Evolutionary conservation across 805 yeast species (phyloP), one percentile per base, ranked within the genome.

Genomic region (Yarrowia alimentaria): DNA sequence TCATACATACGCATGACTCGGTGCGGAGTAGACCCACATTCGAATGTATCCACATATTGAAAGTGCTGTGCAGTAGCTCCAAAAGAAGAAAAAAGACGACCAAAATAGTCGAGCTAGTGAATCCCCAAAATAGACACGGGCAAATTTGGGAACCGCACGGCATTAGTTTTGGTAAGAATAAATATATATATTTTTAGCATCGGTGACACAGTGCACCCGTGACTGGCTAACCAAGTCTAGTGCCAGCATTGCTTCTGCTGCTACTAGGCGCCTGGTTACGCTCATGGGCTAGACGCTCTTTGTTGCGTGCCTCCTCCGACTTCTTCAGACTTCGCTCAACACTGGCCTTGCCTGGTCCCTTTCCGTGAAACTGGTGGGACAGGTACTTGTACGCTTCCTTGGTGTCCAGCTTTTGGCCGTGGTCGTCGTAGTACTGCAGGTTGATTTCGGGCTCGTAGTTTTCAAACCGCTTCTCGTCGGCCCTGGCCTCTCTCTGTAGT

Each of bases 311-410:
- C 24, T 66, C 66, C 32, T 57, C 62, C n/a, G 56, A 52, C 54
- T 53, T 57, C 57, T 61, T 57, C 21, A 63, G 42, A 49, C 58
- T 60, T 57, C 65, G 63, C 54, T 67, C 70, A 2, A 63, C 59
- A 55, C 66, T 65, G 14, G 53, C 57, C 54, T 65, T 67, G 10
- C 72, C 70, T 7, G 65, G 59, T 1, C 63, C 64, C 13, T 61
- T 66, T 3, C 93, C 94, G 62, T 87, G 95, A 64, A 85, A 87
- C 56, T 80, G 78, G 55, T 83, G 90, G 3, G 93, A 83, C 35
- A 85, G 66, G 54, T 76, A 75, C 66, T 85, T 85, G 70, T 76
- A 86, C 1, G 95, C 95, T 54, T 80, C 80, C 21, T 83, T 85
- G 3, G 81, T 72, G 22, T 73, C 67, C 20, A 88, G 64, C 16